A percentile compares a stretch with the other conserved stretches of the same genome.
Conservation (phyloP, 371 early-diverging fungal genomes). For the Syncephalis plumigaleata region DNA sequence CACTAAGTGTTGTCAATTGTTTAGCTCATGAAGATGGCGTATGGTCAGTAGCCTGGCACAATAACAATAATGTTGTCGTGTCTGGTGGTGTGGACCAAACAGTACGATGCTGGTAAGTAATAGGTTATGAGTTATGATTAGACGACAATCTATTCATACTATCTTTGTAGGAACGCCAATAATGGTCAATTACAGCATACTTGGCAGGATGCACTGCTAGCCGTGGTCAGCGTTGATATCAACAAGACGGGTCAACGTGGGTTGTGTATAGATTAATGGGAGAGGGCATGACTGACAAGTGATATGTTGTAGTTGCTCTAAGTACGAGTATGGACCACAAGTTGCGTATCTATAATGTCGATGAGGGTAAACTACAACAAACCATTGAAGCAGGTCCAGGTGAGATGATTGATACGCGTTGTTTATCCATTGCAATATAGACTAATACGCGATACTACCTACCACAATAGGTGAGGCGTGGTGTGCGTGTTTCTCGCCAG, state of each 20-base stretch:
- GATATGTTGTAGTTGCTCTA: not conserved
- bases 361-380: not conserved
- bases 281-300: not conserved
- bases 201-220: not conserved
- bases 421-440: not conserved
- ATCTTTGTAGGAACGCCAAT: not conserved
- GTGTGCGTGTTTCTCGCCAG: not conserved
- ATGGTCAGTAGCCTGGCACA: conserved; percentile 13
- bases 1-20: conserved; percentile 10
- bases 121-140: not conserved
- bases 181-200: not conserved
- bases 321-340: not conserved
- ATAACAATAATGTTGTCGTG: not conserved
- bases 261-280: not conserved
- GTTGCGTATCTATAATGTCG: not conserved
- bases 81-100: not conserved
- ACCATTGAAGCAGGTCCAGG: not conserved
- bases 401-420: not conserved
- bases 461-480: not conserved
- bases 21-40: conserved; percentile 5
- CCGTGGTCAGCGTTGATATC: not conserved
- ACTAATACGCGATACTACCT: no score
- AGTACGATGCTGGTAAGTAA: not conserved
- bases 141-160: not conserved
- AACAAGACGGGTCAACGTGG: not conserved